Conservation (phyloP, 108 stramenopile genomes). For the Aurantiochytrium sp. region DNA sequence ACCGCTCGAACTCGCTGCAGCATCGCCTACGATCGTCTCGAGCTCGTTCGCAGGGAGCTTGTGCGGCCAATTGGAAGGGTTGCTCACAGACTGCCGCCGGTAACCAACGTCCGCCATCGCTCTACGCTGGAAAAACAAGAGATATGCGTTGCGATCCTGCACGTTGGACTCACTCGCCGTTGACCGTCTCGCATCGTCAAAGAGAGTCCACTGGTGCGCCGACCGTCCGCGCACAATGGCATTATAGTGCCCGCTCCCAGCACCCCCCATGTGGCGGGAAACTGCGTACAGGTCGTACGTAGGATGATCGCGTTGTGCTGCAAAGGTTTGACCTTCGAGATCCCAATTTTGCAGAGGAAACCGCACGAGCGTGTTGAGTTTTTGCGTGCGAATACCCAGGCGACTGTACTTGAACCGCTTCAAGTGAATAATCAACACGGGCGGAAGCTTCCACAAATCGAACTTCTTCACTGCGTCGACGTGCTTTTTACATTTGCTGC, state of each 20-base stretch:
- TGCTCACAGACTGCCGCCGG: not conserved
- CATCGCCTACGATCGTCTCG: not conserved
- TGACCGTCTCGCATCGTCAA: not conserved
- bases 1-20: too few species aligned
- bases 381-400: constrained; percentile 78
- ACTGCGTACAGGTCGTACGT: constrained; percentile 31
- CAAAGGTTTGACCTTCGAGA: constrained; percentile 68
- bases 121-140: not conserved
- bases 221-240: constrained; percentile 59
- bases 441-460: constrained; percentile 78
- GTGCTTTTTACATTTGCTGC: constrained; percentile 66
- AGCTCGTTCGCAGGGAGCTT: not conserved
- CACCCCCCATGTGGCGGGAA: constrained; percentile 75
- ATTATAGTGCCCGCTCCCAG: constrained; percentile 94
- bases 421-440: constrained; percentile 78
- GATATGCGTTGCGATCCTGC: not conserved
- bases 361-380: constrained; percentile 80
- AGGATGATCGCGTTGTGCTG: constrained; percentile 33
- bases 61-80: not conserved
- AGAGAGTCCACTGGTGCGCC: not conserved
- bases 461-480: constrained; percentile 73
- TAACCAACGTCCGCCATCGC: not conserved
- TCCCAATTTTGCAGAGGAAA: constrained; percentile 84
- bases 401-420: constrained; percentile 78
- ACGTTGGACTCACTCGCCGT: not conserved